Conservation (phyloP, 352 stramenopile species). For the Aphanomyces astaci region DNA sequence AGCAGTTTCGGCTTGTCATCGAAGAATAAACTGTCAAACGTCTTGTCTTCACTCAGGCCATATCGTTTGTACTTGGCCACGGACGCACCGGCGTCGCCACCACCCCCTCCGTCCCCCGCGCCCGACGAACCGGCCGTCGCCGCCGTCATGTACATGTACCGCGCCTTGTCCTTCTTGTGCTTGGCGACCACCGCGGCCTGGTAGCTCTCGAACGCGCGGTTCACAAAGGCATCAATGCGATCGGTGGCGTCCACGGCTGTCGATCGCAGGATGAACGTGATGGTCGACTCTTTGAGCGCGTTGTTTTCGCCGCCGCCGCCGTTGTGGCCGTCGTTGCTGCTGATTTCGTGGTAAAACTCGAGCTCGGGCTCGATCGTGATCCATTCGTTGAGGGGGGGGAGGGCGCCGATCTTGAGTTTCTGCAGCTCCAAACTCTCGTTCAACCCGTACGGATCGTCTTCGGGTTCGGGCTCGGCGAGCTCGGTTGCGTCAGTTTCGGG, state of each 20-base stretch:
- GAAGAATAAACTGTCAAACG: slow-evolving; percentile 86
- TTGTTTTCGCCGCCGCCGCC: neutral
- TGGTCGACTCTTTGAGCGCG: slow-evolving; percentile 2
- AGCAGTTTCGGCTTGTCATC: slow-evolving; percentile 65
- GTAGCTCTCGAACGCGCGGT: slow-evolving; percentile 33
- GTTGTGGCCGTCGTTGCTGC: neutral
- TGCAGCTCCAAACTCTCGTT: slow-evolving; percentile 19
- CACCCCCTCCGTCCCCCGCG: too few species aligned
- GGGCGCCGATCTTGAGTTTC: slow-evolving; percentile 33
- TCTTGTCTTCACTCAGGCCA: slow-evolving; percentile 76
- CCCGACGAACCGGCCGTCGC: slow-evolving; percentile 15
- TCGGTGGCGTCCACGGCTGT: slow-evolving; percentile 26
- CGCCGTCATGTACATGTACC: slow-evolving; percentile 39
- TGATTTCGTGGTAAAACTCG: slow-evolving; percentile 32
- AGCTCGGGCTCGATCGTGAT: slow-evolving; percentile 36
- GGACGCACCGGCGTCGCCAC: slow-evolving; percentile 17
- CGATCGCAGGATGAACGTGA: slow-evolving; percentile 19
- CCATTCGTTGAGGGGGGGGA: slow-evolving; percentile 38
- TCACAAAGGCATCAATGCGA: slow-evolving; percentile 37
- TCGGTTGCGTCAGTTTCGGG: slow-evolving; percentile 23
- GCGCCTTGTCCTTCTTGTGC: slow-evolving; percentile 32
- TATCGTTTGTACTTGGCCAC: slow-evolving; percentile 54
- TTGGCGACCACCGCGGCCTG: slow-evolving; percentile 31
- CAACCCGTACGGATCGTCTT: neutral
- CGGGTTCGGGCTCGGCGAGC: slow-evolving; percentile 16